Conservation (phyloP, 1,284 basidiomycete genomes). For the Flammula alnicola region DNA sequence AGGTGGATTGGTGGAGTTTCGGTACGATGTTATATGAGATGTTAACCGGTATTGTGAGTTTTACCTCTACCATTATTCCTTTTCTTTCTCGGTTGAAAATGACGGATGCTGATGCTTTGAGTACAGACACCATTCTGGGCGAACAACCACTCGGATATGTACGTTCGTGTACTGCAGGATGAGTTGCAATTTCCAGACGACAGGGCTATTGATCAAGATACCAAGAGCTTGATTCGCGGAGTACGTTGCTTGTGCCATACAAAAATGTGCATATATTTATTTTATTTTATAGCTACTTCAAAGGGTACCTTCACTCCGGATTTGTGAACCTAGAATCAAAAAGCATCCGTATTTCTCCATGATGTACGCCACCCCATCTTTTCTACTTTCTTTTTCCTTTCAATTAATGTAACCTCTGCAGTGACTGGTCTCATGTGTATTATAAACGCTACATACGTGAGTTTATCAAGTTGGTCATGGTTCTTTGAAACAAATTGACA, state of each 20-base stretch:
- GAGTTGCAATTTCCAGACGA: constrained; percentile 90
- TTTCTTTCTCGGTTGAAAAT: no score
- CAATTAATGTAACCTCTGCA: constrained; percentile 35
- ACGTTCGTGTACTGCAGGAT: constrained; percentile 87
- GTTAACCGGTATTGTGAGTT: constrained; percentile 86
- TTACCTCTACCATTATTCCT: constrained; percentile 7
- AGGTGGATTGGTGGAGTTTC: constrained; percentile 98
- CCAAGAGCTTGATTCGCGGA: constrained; percentile 93
- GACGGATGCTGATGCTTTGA: constrained; percentile 10
- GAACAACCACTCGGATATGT: constrained; percentile 94
- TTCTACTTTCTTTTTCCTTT: constrained; percentile 9
- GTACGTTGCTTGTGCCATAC: constrained; percentile 50
- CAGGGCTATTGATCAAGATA: constrained; percentile 89
- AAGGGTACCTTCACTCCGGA: constrained; percentile 87
- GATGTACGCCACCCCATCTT: constrained; percentile 83
- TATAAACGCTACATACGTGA: constrained; percentile 92
- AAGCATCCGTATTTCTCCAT: constrained; percentile 94
- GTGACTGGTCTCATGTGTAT: constrained; percentile 93
- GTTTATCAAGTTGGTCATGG: constrained; percentile 30
- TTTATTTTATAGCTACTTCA: constrained; percentile 71
- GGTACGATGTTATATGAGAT: constrained; percentile 98
- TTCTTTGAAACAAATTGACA: not conserved
- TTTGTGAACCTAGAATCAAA: constrained; percentile 93
- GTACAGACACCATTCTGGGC: constrained; percentile 91
- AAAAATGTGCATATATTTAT: not conserved